These are phyloP conservation scores for Cyclotella sp. DNA, from an alignment of 108 stramenopile genomes.

Conservation along the genomic window DNA sequence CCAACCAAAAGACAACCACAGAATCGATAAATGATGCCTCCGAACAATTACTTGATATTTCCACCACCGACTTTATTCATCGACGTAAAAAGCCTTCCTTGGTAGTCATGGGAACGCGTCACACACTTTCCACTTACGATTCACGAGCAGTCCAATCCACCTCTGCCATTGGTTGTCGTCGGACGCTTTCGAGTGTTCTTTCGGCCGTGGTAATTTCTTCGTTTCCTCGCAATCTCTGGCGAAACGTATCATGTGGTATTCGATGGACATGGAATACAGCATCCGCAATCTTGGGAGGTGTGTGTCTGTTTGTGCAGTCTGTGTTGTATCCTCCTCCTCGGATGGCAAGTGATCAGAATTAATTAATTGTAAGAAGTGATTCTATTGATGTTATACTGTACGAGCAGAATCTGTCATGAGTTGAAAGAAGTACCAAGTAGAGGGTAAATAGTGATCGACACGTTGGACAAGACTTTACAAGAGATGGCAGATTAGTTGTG, in stretches of 20 bases:
- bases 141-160: neutral
- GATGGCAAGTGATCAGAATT: neutral
- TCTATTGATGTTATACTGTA: too few relatives aligned
- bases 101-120: conserved; percentile 45
- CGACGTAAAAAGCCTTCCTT: conserved; percentile 48
- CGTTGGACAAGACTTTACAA: too few relatives aligned
- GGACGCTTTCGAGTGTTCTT: neutral
- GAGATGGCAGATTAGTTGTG: too few relatives aligned
- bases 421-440: too few relatives aligned
- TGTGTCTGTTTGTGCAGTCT: conserved; percentile 32
- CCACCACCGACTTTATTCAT: conserved; percentile 30
- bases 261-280: conserved; percentile 13
- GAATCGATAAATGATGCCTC: conserved; percentile 9
- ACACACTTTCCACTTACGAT: neutral
- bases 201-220: neutral
- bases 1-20: neutral
- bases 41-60: conserved; percentile 37
- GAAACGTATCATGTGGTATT: conserved; percentile 4
- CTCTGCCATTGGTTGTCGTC: neutral
- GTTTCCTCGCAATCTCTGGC: conserved; percentile 22
- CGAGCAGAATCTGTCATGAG: too few relatives aligned
- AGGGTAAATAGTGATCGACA: too few relatives aligned
- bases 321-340: conserved; percentile 44
- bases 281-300: conserved; percentile 27
- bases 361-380: too few relatives aligned